phyloP scores from a whole-genome alignment of 2,329 filamentous ascomycete genomes.

The Stenocarpella maydis region DNA sequence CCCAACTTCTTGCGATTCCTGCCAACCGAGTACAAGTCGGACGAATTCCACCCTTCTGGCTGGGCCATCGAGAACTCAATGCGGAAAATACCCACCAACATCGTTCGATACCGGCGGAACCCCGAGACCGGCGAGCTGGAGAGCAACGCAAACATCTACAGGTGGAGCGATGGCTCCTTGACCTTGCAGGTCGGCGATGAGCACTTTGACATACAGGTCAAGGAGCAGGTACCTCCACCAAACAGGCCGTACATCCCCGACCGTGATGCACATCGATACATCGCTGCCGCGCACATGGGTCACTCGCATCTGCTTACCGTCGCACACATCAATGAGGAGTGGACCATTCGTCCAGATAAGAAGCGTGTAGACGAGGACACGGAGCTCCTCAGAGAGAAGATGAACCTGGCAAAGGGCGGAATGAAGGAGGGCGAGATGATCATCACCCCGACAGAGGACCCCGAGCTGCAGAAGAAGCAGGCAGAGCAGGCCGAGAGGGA shows the following conservation, averaged over 20 bases:
- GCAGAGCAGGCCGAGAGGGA: constrained; percentile 80
- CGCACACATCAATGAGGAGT: constrained; percentile 78
- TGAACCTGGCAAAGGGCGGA: constrained; percentile 64
- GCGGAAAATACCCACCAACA: constrained; percentile 66
- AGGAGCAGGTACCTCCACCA: constrained; percentile 69
- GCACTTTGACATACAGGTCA: constrained; percentile 78
- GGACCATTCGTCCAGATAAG: constrained; percentile 70
- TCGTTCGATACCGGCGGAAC: constrained; percentile 75
- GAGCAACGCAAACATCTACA: constrained; percentile 78
- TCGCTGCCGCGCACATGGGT: constrained; percentile 74
- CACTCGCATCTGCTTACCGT: constrained; percentile 76
- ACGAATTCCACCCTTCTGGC: constrained; percentile 69
- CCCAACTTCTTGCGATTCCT: constrained; percentile 77
- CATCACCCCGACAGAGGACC: constrained; percentile 75
- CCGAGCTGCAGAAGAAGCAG: constrained; percentile 76
- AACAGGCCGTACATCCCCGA: constrained; percentile 70
- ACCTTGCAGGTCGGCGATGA: constrained; percentile 78
- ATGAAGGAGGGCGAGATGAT: constrained; percentile 64
- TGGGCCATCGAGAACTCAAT: constrained; percentile 63
- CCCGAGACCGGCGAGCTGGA: constrained; percentile 71
- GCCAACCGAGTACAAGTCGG: constrained; percentile 71
- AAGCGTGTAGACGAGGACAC: constrained; percentile 56
- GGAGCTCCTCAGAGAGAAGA: constrained; percentile 73
- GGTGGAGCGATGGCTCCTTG: constrained; percentile 82
- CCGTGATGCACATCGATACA: constrained; percentile 79